Base-by-base conservation (phyloP, 169 alveolate species). In the Plasmodium yoelii region DNA sequence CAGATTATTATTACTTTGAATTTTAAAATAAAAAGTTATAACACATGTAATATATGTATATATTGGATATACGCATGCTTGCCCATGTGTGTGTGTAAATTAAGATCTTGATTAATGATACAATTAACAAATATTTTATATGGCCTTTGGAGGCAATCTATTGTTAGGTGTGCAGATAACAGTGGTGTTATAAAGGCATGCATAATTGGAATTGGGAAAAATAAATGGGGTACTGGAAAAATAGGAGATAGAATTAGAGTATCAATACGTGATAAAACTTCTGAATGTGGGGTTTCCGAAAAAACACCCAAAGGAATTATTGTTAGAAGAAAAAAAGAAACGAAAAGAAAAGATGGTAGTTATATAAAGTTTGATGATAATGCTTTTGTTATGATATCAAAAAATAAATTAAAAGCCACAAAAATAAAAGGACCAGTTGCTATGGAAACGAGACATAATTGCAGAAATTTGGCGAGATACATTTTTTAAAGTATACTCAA, bases 111-210 rank as follows among this genome's bases (percentile, higher is more conserved):
- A 60, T 34, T 22, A 53, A 74, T 53, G 88, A 56, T 75, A 55
- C 39, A 61, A 47, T 61, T 88, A 24, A 65, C 94, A 4, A 47
- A 59, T n/a, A 42, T 90, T 12, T 77, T 92, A 5, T 34, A 44
- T n/a, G 96, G 96, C 10, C 88, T 94, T 10, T 94, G 93, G 92
- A 73, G 93, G 71, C 92, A 92, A 88, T 94, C 96, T 22, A 92
- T 94, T 9, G 73, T 94, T 42, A 84, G 93, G 64, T 92, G 96
- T 65, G 95, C 95, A 44, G 96, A 94, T 84, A 92, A 91, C 56
- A 92, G 94, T 39, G 96, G 96, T 13, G 92, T 94, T 22, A 87
- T 94, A n/a, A 94, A 94, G 87, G 96, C 95, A 5, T 94, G 96
- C 61, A 94, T 94, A 59, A 94, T 94, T 34, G 96, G 96, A 12